Conservation (phyloP, 805 yeast genomes). For the Metschnikowia rubicola region DNA sequence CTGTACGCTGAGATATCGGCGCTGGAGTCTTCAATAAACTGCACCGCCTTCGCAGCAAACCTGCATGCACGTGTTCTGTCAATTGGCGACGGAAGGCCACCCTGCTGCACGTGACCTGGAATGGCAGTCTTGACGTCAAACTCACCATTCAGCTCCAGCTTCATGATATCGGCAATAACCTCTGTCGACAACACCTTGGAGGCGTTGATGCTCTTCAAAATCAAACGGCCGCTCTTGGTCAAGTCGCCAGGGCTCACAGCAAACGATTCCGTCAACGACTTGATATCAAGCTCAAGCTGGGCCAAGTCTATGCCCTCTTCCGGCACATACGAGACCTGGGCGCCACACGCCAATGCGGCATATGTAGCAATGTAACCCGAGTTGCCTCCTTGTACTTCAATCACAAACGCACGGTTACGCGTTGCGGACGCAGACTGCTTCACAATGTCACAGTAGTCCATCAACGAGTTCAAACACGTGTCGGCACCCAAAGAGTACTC, state of each 20-base stretch:
- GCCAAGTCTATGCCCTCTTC: slow-evolving; percentile 62
- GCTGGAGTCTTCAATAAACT: slow-evolving; percentile 53
- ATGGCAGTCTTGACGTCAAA: slow-evolving; percentile 77
- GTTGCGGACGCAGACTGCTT: slow-evolving; percentile 78
- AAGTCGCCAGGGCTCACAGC: slow-evolving; percentile 58
- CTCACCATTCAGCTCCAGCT: slow-evolving; percentile 58
- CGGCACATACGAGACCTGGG: slow-evolving; percentile 73
- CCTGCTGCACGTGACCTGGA: slow-evolving; percentile 88
- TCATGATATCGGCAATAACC: slow-evolving; percentile 66
- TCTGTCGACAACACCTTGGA: slow-evolving; percentile 66
- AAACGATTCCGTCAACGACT: slow-evolving; percentile 55
- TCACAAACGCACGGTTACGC: slow-evolving; percentile 73
- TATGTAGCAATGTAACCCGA: slow-evolving; percentile 74
- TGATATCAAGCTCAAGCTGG: slow-evolving; percentile 63
- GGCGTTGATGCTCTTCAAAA: slow-evolving; percentile 65
- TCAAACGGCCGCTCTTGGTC: slow-evolving; percentile 64
- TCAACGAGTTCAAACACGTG: slow-evolving; percentile 68
- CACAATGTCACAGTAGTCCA: slow-evolving; percentile 73
- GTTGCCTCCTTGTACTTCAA: slow-evolving; percentile 84
- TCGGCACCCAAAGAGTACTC: slow-evolving; percentile 76
- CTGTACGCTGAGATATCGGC: slow-evolving; percentile 23
- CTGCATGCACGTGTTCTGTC: slow-evolving; percentile 75
- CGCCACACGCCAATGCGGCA: slow-evolving; percentile 67
- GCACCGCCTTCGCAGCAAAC: slow-evolving; percentile 65
- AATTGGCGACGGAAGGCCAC: slow-evolving; percentile 71